Conservation (phyloP, 2,329 filamentous ascomycete species). For the Purpureocillium lavendulum region DNA sequence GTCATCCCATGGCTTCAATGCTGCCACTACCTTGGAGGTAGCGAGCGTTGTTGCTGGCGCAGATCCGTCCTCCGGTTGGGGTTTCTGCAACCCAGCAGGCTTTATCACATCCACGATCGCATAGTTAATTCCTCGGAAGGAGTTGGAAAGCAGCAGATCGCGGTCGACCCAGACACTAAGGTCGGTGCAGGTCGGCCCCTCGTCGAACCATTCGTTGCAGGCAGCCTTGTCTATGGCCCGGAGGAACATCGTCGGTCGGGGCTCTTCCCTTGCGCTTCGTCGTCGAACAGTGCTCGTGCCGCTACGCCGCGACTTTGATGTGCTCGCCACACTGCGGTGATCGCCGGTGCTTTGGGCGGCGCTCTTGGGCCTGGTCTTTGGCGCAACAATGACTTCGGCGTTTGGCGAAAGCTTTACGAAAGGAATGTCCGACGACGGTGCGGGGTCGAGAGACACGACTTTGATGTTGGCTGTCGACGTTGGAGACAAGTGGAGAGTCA, state of each 20-base stretch:
- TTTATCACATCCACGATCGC: conserved; percentile 80
- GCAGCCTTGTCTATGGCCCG: conserved; percentile 66
- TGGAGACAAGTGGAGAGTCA: conserved; percentile 88
- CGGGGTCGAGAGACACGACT: conserved; percentile 73
- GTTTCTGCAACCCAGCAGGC: conserved; percentile 67
- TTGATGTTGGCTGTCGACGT: conserved; percentile 92
- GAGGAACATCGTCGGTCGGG: conserved; percentile 64
- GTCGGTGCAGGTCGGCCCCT: conserved; percentile 46
- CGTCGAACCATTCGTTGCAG: conserved; percentile 71
- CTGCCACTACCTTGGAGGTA: conserved; percentile 61
- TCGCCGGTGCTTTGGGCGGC: conserved; percentile 61
- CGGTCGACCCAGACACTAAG: conserved; percentile 80
- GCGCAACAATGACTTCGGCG: conserved; percentile 94
- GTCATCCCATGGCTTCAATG: conserved; percentile 72
- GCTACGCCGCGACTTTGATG: conserved; percentile 69
- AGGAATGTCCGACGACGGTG: conserved; percentile 55
- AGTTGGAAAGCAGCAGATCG: conserved; percentile 63
- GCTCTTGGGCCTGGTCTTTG: conserved; percentile 72
- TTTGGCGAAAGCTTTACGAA: conserved; percentile 93
- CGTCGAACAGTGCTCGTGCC: conserved; percentile 65
- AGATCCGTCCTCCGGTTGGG: conserved; percentile 59
- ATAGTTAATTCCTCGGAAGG: conserved; percentile 68
- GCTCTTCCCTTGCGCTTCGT: conserved; percentile 52
- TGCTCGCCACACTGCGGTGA: conserved; percentile 70
- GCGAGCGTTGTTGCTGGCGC: conserved; percentile 36